These are phyloP conservation scores for Parasarocladium wereldwijsianum DNA, from an alignment of 2,329 filamentous ascomycete genomes.

Conservation along the genomic window DNA sequence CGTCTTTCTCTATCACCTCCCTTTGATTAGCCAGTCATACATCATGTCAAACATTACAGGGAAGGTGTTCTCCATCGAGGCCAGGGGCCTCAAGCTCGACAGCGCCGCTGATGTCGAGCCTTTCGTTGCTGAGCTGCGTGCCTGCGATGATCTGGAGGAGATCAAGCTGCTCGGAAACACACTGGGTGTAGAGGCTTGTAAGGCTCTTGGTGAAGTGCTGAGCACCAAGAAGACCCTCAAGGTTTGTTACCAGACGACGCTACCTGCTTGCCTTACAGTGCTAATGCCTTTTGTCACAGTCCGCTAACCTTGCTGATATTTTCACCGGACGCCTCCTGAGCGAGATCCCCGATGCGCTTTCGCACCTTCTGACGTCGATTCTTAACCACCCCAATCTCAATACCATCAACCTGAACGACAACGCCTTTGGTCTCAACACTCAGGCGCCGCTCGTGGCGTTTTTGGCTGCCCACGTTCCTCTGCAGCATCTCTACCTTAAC, in stretches of 20 bases:
- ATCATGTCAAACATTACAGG: slow-evolving; percentile 7
- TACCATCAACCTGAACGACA: slow-evolving; percentile 93
- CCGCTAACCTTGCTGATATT: slow-evolving; percentile 89
- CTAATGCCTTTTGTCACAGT: slow-evolving; percentile 21
- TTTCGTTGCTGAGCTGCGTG: slow-evolving; percentile 62
- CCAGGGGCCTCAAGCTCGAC: slow-evolving; percentile 84
- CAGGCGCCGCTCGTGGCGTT: slow-evolving; percentile 88
- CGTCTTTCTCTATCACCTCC: slow-evolving; percentile 26
- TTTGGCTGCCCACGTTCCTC: slow-evolving; percentile 71
- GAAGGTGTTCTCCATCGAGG: slow-evolving; percentile 80
- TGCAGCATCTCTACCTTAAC: slow-evolving; percentile 91
- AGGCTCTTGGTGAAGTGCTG: slow-evolving; percentile 70
- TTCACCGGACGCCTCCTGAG: slow-evolving; percentile 87
- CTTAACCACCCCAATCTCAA: slow-evolving; percentile 74
- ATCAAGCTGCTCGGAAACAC: slow-evolving; percentile 84
- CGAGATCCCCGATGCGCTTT: slow-evolving; percentile 86
- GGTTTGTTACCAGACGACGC: slow-evolving; percentile 35
- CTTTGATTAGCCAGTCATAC: slow-evolving; percentile 2
- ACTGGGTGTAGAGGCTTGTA: slow-evolving; percentile 74
- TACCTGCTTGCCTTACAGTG: no score
- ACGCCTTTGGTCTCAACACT: slow-evolving; percentile 93
- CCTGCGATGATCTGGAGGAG: slow-evolving; percentile 65
- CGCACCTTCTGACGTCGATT: slow-evolving; percentile 70
- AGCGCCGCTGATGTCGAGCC: slow-evolving; percentile 74
- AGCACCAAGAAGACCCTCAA: slow-evolving; percentile 71